phyloP scores from a whole-genome alignment of 352 stramenopile species.

The Pythium scleroteichum region DNA sequence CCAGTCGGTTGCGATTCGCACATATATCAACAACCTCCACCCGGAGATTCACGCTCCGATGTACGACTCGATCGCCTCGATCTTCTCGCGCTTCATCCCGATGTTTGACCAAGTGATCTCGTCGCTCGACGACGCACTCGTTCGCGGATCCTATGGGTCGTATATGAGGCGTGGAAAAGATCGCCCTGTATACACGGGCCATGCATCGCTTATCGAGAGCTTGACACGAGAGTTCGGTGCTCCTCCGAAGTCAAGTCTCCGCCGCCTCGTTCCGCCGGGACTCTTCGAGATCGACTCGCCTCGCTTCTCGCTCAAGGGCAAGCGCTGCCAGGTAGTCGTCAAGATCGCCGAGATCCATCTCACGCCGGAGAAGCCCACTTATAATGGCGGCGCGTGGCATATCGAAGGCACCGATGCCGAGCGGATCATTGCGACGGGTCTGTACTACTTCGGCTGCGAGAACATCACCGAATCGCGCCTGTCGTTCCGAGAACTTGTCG shows the following conservation, averaged over 20 bases:
- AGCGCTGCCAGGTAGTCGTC: constrained; percentile 34
- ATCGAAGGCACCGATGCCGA: constrained; percentile 33
- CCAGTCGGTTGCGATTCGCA: background rate
- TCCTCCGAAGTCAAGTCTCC: too few species aligned
- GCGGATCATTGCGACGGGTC: constrained; percentile 31
- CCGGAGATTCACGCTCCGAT: constrained; percentile 13
- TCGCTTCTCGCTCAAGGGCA: constrained; percentile 11
- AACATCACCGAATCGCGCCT: constrained; percentile 35
- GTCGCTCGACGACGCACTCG: constrained; percentile 5
- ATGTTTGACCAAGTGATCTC: constrained; percentile 32
- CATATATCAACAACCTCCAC: constrained; percentile 37
- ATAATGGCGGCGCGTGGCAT: constrained; percentile 30
- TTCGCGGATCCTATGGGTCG: too few species aligned
- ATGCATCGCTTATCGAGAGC: too few species aligned
- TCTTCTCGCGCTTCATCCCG: constrained; percentile 30
- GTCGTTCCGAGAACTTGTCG: constrained; percentile 25
- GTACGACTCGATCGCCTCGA: constrained; percentile 21
- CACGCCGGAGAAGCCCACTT: constrained; percentile 31
- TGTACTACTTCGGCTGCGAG: constrained; percentile 34
- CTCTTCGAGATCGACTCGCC: constrained; percentile 16
- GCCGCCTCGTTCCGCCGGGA: constrained; percentile 7
- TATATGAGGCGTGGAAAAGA: too few species aligned
- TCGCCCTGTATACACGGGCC: too few species aligned
- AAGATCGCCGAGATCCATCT: constrained; percentile 33
- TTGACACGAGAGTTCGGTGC: too few species aligned